These are phyloP conservation scores for Trypanosoma lewisi DNA, from an alignment of 208 protist species.

Conservation along the genomic window DNA sequence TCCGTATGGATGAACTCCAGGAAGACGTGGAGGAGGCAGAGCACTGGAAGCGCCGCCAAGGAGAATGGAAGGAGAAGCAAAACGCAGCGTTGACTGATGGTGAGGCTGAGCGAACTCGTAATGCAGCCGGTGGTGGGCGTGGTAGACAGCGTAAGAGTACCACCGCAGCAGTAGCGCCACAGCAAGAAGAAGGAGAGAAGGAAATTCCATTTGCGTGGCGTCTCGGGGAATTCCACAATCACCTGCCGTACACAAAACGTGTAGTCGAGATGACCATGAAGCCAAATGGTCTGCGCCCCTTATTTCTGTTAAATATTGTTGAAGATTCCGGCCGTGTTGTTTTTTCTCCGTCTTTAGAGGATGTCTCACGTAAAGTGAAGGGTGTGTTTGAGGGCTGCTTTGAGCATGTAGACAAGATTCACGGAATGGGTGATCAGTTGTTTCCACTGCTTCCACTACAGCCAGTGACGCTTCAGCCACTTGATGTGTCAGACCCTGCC, in stretches of 20 bases:
- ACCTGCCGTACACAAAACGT: conserved; percentile 57
- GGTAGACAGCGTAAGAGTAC: not conserved
- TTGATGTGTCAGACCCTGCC: conserved; percentile 49
- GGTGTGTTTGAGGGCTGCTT: conserved; percentile 81
- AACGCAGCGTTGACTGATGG: conserved; percentile 16
- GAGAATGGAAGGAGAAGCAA: conserved; percentile 25
- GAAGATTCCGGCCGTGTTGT: conserved; percentile 42
- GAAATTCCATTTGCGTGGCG: conserved; percentile 61
- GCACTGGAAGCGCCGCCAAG: conserved; percentile 55
- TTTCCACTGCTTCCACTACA: conserved; percentile 85
- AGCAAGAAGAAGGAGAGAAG: conserved; percentile 5
- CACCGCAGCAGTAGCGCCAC: conserved; percentile 17
- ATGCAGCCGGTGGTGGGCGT: not conserved
- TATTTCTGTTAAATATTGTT: conserved; percentile 84
- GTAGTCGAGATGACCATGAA: conserved; percentile 72
- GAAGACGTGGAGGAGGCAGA: conserved; percentile 62
- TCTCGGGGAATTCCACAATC: conserved; percentile 46
- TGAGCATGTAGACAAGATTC: conserved; percentile 60
- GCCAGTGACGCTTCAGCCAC: conserved; percentile 42
- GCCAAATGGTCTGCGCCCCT: conserved; percentile 69
- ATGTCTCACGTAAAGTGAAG: conserved; percentile 53
- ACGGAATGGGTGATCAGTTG: conserved; percentile 89
- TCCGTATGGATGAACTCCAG: conserved; percentile 51
- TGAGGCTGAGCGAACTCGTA: conserved; percentile 9
- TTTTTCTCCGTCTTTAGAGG: conserved; percentile 71